Evolutionary conservation across 176 grass and related monocot genomes (phyloP).

Genomic region (Zoysia japonica): DNA sequence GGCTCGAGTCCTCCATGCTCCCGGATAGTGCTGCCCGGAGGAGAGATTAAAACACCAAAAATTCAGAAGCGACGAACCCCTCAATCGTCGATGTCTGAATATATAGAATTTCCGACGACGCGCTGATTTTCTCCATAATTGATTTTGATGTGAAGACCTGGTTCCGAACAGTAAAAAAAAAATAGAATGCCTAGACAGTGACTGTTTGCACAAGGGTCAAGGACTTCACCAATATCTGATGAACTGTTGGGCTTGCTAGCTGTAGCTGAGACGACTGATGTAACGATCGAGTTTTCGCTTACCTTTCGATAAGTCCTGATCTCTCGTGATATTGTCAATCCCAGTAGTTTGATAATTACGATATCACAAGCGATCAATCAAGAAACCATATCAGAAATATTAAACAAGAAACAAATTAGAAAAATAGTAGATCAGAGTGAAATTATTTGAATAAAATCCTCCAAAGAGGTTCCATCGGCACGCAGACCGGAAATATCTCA

Average conservation of each 20-base stretch:
- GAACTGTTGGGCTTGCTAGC: slow-evolving; percentile 9
- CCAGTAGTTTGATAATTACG: too few species aligned
- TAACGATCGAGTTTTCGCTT: too few species aligned
- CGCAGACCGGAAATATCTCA: too few species aligned
- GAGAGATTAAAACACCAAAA: not conserved
- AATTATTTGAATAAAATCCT: too few species aligned
- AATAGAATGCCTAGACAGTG: not conserved
- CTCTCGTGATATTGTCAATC: too few species aligned
- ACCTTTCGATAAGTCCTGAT: too few species aligned
- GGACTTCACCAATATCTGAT: not conserved
- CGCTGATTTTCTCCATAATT: not conserved
- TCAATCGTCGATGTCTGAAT: not conserved
- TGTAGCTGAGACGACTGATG: too few species aligned
- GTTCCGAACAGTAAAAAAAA: not conserved
- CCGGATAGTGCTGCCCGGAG: not conserved
- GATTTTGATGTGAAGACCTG: not conserved
- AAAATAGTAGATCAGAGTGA: too few species aligned
- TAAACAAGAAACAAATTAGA: too few species aligned
- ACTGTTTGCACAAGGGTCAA: not conserved
- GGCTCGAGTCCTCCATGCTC: slow-evolving; percentile 33
- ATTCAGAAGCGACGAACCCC: not conserved
- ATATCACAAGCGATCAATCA: too few species aligned
- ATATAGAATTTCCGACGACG: not conserved
- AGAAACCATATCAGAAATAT: too few species aligned
- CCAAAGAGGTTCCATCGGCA: too few species aligned